Base-by-base conservation (phyloP, 495 filamentous ascomycete genomes). In the Hyaloscypha finlandica region DNA sequence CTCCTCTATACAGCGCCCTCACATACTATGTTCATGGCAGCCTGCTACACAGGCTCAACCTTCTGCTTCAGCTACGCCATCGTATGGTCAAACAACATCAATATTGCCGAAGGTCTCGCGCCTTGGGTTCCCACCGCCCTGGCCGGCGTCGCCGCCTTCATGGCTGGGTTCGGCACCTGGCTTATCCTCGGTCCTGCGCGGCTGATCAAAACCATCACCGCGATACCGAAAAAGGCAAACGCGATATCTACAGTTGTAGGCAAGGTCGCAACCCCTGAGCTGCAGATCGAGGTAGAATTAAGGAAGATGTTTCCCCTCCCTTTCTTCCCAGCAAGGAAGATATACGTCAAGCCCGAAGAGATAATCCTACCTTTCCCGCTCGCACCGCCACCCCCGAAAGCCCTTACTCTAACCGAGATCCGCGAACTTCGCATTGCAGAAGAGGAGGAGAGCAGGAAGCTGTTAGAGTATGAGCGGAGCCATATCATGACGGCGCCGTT, bases 1-100 rank as follows among this genome's bases (percentile, higher is more conserved):
- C 74, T 85, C 0, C 76, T 92, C 37, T 92, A 88, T 78, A 77
- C 86, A 65, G 81, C 85, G 0, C 86, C 82, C 5, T 87, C 88
- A 5, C 87, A 91, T 68, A 80, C 81, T 61, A 76, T 79, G 70
- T 90, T 85, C 75, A 74, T 85, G 39, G 62, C 84, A 51, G 83
- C 84, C 42, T 83, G 84, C 72, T 88, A 89, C 72, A 73, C 77
- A 42, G 77, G 85, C 19, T 80, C 81, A 6, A 67, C 77, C 29
- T 88, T 87, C 74, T 89, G 85, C 76, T 79, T 89, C 61, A 71
- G 77, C 16, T 88, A 85, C 68, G 79, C 85, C 12, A 78, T 77
- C 63, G 85, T 81, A 72, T 83, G 82, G 70, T 33, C 74, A 53
- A 75, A 79, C 37, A 77, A 79, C 59, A 74, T 81, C 31, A 68